Evolutionary conservation across 129 eudicot genomes (phyloP), one percentile per base, ranked within the genome.

Genomic region (Artemisia tridentata): DNA sequence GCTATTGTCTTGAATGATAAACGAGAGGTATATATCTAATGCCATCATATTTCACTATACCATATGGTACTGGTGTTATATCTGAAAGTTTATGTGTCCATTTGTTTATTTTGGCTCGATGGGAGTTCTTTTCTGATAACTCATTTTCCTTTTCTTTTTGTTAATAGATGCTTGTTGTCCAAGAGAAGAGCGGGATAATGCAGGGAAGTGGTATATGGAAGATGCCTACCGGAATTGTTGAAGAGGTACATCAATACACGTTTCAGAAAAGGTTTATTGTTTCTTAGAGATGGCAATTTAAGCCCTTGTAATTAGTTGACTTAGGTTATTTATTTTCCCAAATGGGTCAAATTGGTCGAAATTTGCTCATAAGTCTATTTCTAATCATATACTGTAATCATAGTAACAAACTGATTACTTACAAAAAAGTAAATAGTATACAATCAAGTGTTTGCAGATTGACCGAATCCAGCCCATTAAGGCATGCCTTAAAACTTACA

Each of bases 101-200:
- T 72, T 55, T 52, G 21, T 20, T 48, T 61, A 13, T 54, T 29
- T 20, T 34, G 1, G 31, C 31, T 27, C 31, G 53, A 49, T 51
- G 19, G 13, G 13, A 11, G 14, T 51, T 51, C 56, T 51, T 14
- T 14, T 13, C 4, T 4, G 18, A 51, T 15, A 15, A 15, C n/a
- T 16, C 18, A 5, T 9, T 23, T 47, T 12, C 18, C 49, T 38
- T 8, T 11, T 70, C 19, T 45, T 61, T 62, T 25, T 68, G 63
- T 45, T 62, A 60, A 7, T 61, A 91, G 97, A 57, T 91, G 84
- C 97, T 91, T 48, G 92, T 88, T 67, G 97, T 91, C 58, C 90
- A 82, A 75, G 97, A 91, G 83, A 91, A 88, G 80, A 68, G 69
- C 48, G 96, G 96, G 25, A 56, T 7, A 34, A 52, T 84, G 50